Evolutionary conservation across 2,329 filamentous ascomycete genomes (phyloP).

Genomic region (Teratosphaeria pseudoeucalypti): DNA sequence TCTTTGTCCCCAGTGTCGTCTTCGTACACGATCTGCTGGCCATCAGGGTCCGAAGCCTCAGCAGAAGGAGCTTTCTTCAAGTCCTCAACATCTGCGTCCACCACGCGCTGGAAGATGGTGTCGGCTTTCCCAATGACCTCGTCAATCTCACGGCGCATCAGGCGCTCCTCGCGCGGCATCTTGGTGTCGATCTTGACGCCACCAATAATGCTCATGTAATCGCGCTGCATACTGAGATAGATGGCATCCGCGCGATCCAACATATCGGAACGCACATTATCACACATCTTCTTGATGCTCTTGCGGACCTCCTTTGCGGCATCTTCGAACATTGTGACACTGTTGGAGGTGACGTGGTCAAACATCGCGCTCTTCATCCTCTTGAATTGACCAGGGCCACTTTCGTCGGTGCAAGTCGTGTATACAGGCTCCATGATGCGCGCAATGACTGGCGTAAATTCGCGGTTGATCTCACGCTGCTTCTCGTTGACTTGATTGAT

Average conservation of each 20-base stretch:
- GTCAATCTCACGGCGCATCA: constrained; percentile 10
- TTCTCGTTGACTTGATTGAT: constrained; percentile 30
- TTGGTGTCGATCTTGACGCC: constrained; percentile 7
- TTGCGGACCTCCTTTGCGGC: constrained; percentile 33
- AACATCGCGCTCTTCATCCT: constrained; percentile 46
- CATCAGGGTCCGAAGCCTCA: not conserved
- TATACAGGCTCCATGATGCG: constrained; percentile 40
- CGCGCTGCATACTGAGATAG: constrained; percentile 25
- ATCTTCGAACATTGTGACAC: constrained; percentile 40
- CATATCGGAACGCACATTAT: constrained; percentile 33
- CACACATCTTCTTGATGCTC: constrained; percentile 33
- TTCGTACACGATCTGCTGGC: not conserved
- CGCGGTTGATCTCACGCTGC: constrained; percentile 45
- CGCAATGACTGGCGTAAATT: constrained; percentile 42
- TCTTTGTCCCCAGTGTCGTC: not conserved
- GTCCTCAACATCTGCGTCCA: constrained; percentile 11
- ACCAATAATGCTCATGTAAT: constrained; percentile 29
- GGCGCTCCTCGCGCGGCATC: constrained; percentile 13
- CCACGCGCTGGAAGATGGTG: constrained; percentile 6
- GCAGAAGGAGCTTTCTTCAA: constrained; percentile 3
- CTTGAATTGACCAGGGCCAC: constrained; percentile 36
- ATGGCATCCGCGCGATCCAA: constrained; percentile 37
- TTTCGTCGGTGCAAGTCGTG: constrained; percentile 33
- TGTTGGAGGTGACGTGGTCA: constrained; percentile 31
- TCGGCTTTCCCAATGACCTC: constrained; percentile 10